These are phyloP conservation scores for Quercus rubra DNA, from an alignment of 306 rosid genomes.

Conservation along the genomic window DNA sequence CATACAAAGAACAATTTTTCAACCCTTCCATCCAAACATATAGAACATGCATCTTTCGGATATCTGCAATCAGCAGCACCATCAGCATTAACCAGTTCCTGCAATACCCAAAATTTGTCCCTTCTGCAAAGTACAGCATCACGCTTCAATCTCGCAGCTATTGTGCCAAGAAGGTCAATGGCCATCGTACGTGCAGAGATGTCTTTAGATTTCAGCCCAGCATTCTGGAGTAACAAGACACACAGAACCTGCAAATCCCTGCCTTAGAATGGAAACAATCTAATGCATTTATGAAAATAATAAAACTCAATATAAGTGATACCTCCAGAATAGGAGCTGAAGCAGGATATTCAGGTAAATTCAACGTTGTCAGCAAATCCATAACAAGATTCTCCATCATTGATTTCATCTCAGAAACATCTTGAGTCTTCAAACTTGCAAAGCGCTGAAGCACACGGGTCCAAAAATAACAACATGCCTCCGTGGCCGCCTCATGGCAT, in stretches of 20 bases:
- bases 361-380: slow-evolving; percentile 82
- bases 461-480: slow-evolving; percentile 86
- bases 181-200: slow-evolving; percentile 81
- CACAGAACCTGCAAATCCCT: slow-evolving; percentile 77
- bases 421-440: slow-evolving; percentile 79
- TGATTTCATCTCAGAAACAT: slow-evolving; percentile 81
- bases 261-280: slow-evolving; percentile 29
- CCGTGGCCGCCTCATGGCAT: slow-evolving; percentile 72
- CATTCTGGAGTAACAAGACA: slow-evolving; percentile 86
- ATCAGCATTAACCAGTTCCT: slow-evolving; percentile 53
- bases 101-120: slow-evolving; percentile 79
- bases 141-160: slow-evolving; percentile 99
- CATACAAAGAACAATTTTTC: slow-evolving; percentile 53
- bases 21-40: slow-evolving; percentile 65
- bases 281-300: slow-evolving; percentile 16
- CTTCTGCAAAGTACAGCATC: slow-evolving; percentile 73
- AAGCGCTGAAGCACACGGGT: slow-evolving; percentile 87
- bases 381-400: slow-evolving; percentile 90
- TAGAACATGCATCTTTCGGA: slow-evolving; percentile 66
- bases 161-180: slow-evolving; percentile 91
- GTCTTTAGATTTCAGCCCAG: slow-evolving; percentile 89
- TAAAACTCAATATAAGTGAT: not conserved
- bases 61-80: slow-evolving; percentile 30
- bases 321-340: slow-evolving; percentile 95
- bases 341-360: slow-evolving; percentile 95